phyloP scores from a whole-genome alignment of 2,329 filamentous ascomycete species.

The Venturia asperata region DNA sequence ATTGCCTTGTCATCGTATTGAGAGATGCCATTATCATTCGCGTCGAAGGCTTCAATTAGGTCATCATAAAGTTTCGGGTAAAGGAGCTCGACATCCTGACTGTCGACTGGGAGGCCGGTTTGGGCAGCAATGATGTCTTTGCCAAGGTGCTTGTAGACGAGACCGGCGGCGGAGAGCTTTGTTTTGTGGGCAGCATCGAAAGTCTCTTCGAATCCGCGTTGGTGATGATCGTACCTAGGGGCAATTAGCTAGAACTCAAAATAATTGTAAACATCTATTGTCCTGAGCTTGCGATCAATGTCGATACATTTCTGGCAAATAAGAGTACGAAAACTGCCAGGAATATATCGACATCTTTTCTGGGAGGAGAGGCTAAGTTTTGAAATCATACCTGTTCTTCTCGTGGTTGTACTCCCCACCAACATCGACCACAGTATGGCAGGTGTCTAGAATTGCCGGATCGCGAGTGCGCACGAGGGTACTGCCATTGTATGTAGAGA shows the following conservation, averaged over 20 bases:
- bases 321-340: neutral
- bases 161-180: conserved; percentile 86
- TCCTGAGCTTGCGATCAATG: neutral
- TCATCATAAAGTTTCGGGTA: conserved; percentile 86
- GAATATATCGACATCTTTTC: neutral
- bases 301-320: neutral
- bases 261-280: neutral
- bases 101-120: conserved; percentile 50
- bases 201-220: conserved; percentile 77
- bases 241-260: neutral
- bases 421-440: conserved; percentile 97
- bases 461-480: conserved; percentile 82
- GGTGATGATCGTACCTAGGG: conserved; percentile 81
- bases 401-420: conserved; percentile 82
- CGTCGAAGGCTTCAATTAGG: conserved; percentile 93
- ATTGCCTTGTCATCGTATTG: conserved; percentile 68
- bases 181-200: conserved; percentile 72
- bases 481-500: conserved; percentile 70
- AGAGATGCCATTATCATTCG: conserved; percentile 92
- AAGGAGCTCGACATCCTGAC: conserved; percentile 63
- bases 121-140: conserved; percentile 68
- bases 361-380: neutral
- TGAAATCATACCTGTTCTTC: conserved; percentile 49
- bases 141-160: conserved; percentile 95
- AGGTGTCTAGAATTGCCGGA: conserved; percentile 65